Evolutionary conservation across 495 filamentous ascomycete species (phyloP), one percentile per base, ranked within the genome.

Genomic region (Parmelia sp.): DNA sequence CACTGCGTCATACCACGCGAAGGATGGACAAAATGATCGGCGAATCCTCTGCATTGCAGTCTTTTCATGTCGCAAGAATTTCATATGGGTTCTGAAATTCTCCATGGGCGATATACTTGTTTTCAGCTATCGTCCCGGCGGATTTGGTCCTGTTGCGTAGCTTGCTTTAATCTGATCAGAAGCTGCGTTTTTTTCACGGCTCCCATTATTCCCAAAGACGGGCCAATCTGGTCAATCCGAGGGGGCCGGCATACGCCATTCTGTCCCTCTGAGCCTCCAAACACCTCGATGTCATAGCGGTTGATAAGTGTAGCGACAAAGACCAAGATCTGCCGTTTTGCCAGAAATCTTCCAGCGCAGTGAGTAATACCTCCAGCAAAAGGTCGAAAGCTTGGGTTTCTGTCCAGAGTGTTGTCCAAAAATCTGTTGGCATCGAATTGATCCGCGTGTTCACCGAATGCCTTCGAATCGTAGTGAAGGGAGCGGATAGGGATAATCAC

Each of bases 331-430:
- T 75, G 73, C 60, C 74, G 66, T 65, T 76, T 76, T 17, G 77
- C 76, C 33, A 79, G 63, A 63, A 73, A 73, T 8, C 76, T 73
- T 4, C 78, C 76, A 9, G 77, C 76, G 56, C 77, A 80, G 14
- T 72, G 69, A 19, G 70, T 69, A 6, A 58, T 56, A 9, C 76
- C 77, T 21, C 74, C 77, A 0, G 74, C 76, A 64, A 73, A 81
- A 0, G 78, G 78, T 40, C 66, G 62, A 53, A 66, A 71, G n/a
- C 55, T 60, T 17, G 45, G 42, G 55, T 60, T 60, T 10, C 29
- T 40, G 29, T 59, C 55, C 17, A 71, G 60, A 44, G 45, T 47
- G 35, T 70, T 65, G 4, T 58, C 57, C 29, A 72, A 31, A 60
- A 72, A 72, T n/a, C 70, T 67, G 4, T 71, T 61, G 10, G 69